Percentiles rank a stretch among this genome's conserved stretches.
Evolutionary conservation across 306 rosid genomes (phyloP).

Genomic region (Parietaria judaica): DNA sequence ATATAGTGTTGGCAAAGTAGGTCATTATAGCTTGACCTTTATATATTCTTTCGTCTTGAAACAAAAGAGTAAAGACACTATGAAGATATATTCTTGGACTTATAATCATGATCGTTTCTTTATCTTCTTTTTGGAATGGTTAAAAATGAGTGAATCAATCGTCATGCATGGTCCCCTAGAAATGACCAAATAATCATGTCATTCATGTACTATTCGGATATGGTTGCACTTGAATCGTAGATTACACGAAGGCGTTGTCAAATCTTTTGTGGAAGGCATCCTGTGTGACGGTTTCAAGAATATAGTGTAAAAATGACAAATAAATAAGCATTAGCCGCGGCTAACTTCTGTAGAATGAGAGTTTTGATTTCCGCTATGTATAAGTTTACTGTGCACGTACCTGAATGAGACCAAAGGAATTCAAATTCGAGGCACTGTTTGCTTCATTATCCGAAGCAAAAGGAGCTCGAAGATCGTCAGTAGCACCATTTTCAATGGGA

Average conservation of each 20-base stretch:
- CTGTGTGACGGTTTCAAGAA: no score
- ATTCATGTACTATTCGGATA: no score
- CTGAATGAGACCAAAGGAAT: conserved; percentile 53
- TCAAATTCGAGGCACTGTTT: conserved; percentile 48
- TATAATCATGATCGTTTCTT: background rate
- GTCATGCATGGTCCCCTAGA: background rate
- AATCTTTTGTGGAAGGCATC: no score
- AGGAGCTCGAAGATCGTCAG: conserved; percentile 61
- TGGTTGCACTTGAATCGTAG: no score
- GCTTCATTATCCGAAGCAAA: conserved; percentile 75
- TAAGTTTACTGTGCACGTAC: conserved; percentile 22
- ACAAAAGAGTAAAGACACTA: background rate
- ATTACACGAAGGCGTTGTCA: no score
- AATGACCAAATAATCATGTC: background rate
- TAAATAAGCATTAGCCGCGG: no score
- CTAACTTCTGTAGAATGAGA: no score
- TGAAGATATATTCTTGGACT: conserved; percentile 2
- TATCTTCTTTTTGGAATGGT: background rate
- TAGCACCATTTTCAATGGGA: conserved; percentile 42
- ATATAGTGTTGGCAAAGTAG: conserved; percentile 41
- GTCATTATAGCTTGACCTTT: conserved; percentile 33
- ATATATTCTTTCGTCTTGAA: background rate
- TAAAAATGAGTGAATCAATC: background rate
- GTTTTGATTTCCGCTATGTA: no score
- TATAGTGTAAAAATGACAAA: no score